phyloP scores from a whole-genome alignment of 164 flowering plant genomes.

The Sextonia rubra region DNA sequence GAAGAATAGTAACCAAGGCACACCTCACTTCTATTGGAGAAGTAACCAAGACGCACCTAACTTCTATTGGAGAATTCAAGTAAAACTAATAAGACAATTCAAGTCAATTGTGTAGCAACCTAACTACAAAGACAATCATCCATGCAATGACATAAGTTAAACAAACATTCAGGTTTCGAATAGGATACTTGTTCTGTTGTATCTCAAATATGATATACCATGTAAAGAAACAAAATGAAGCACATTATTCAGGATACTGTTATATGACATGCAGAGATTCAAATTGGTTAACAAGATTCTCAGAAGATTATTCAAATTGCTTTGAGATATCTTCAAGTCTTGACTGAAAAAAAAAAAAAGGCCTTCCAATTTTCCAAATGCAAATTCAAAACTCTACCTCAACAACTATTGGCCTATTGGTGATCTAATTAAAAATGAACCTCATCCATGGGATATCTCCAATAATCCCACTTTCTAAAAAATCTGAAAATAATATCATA shows the following conservation, averaged over 20 bases:
- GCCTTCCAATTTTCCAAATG: neutral
- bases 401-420: neutral
- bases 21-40: too few species aligned
- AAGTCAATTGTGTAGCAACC: too few species aligned
- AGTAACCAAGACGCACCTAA: too few species aligned
- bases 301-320: neutral
- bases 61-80: too few species aligned
- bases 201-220: neutral
- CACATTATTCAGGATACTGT: neutral
- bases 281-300: neutral
- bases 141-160: too few species aligned
- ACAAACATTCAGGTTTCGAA: too few species aligned
- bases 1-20: too few species aligned
- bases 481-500: neutral
- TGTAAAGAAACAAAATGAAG: neutral
- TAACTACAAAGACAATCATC: too few species aligned
- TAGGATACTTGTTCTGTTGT: too few species aligned
- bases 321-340: too few species aligned
- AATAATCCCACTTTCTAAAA: neutral
- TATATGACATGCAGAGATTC: neutral
- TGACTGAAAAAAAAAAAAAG: too few species aligned
- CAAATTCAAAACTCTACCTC: neutral
- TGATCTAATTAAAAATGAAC: neutral
- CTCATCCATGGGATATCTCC: neutral
- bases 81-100: too few species aligned